Evolutionary conservation across 2,329 filamentous ascomycete species (phyloP).

Genomic region (Curvularia verruculosa): DNA sequence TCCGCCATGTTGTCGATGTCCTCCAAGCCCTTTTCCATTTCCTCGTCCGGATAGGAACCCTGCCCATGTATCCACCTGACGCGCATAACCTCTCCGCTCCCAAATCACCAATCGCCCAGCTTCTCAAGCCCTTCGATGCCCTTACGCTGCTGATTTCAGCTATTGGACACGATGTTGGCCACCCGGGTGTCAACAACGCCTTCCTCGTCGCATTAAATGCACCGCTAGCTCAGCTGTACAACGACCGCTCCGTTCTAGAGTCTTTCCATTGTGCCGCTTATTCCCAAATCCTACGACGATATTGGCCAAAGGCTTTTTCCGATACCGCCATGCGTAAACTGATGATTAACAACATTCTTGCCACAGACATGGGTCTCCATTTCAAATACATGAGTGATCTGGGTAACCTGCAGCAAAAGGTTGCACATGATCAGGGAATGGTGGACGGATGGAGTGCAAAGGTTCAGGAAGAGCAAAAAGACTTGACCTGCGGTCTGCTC

Average conservation of each 20-base stretch:
- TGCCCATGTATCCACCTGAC: slow-evolving; percentile 68
- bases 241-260: slow-evolving; percentile 94
- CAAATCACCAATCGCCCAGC: slow-evolving; percentile 70
- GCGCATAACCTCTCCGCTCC: slow-evolving; percentile 38
- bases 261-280: slow-evolving; percentile 98
- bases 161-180: slow-evolving; percentile 97
- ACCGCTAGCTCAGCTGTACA: slow-evolving; percentile 92
- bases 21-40: slow-evolving; percentile 93
- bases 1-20: slow-evolving; percentile 95
- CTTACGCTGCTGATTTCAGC: slow-evolving; percentile 89
- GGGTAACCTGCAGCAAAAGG: slow-evolving; percentile 77
- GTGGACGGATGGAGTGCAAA: slow-evolving; percentile 79
- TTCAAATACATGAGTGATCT: slow-evolving; percentile 96
- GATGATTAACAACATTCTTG: slow-evolving; percentile 97
- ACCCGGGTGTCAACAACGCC: slow-evolving; percentile 97
- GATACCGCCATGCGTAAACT: slow-evolving; percentile 81
- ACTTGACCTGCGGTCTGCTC: slow-evolving; percentile 83
- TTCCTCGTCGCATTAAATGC: slow-evolving; percentile 92
- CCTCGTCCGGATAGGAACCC: slow-evolving; percentile 76
- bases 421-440: slow-evolving; percentile 67
- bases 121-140: slow-evolving; percentile 86
- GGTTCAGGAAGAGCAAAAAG: slow-evolving; percentile 75
- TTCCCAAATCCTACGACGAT: slow-evolving; percentile 88
- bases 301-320: slow-evolving; percentile 86
- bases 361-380: slow-evolving; percentile 96